Evolutionary conservation across 495 filamentous ascomycete species (phyloP).

Genomic region (Penicillium nucicola): DNA sequence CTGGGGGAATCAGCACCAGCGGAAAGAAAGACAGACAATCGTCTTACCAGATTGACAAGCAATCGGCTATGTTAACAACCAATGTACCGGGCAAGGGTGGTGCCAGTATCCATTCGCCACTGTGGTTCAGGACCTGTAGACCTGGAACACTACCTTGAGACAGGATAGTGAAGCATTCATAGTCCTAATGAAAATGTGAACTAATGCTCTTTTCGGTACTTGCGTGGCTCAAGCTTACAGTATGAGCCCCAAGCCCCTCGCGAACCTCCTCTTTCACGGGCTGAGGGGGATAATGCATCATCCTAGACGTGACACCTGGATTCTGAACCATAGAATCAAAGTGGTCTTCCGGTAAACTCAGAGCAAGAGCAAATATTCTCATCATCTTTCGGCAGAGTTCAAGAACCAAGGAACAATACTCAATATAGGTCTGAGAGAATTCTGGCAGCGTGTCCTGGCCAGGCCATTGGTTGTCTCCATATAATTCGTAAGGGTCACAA

Average conservation of each 20-base stretch:
- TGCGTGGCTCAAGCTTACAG: conserved; percentile 16
- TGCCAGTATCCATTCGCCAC: conserved; percentile 42
- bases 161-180: conserved; percentile 46
- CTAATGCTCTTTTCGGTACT: too few relatives aligned
- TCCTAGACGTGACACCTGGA: conserved; percentile 40
- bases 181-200: conserved; percentile 26
- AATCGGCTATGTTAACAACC: conserved; percentile 52
- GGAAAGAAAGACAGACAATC: background rate
- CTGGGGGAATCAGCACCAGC: conserved; percentile 4
- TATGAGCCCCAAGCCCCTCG: conserved; percentile 47
- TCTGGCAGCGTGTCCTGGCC: conserved; percentile 15
- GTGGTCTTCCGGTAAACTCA: conserved; percentile 38
- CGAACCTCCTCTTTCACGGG: conserved; percentile 27
- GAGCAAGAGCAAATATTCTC: conserved; percentile 43
- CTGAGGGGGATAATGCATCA: conserved; percentile 46
- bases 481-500: conserved; percentile 17
- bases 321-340: conserved; percentile 42
- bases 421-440: conserved; percentile 14
- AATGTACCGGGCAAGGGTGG: conserved; percentile 40
- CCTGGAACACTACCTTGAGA: conserved; percentile 37
- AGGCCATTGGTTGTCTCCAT: conserved; percentile 31
- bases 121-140: conserved; percentile 41
- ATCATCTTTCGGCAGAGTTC: conserved; percentile 33
- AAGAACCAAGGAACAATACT: conserved; percentile 28
- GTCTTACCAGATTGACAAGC: conserved; percentile 40